Percentiles rank a stretch among this genome's conserved stretches.
phyloP scores from a whole-genome alignment of 805 yeast species.

The Pichia scutulata region DNA sequence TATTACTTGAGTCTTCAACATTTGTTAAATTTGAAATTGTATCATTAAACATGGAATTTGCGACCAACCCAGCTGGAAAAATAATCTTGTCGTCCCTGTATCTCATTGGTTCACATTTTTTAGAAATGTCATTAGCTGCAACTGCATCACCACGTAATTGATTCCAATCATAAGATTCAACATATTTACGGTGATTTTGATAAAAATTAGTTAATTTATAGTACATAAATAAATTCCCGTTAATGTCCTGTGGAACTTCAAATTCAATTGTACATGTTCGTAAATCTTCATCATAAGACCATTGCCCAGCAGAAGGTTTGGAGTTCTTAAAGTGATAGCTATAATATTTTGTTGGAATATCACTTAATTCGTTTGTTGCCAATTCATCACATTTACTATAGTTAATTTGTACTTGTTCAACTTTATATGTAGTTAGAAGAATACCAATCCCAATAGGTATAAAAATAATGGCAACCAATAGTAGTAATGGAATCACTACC shows the following conservation, averaged over 20 bases:
- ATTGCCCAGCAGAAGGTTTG: conserved; percentile 33
- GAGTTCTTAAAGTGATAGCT: conserved; percentile 52
- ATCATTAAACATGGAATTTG: conserved; percentile 89
- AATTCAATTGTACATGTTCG: conserved; percentile 62
- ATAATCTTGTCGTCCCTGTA: conserved; percentile 33
- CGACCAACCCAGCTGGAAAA: conserved; percentile 94
- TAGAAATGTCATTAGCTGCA: conserved; percentile 38
- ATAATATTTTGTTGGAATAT: conserved; percentile 54
- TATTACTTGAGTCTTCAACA: conserved; percentile 24
- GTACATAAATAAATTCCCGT: conserved; percentile 67
- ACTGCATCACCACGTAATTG: conserved; percentile 79
- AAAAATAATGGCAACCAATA: conserved; percentile 67
- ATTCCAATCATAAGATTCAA: conserved; percentile 68
- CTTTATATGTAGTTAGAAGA: conserved; percentile 66
- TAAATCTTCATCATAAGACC: conserved; percentile 46
- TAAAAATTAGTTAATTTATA: conserved; percentile 84
- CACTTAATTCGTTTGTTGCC: conserved; percentile 31
- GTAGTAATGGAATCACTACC: conserved; percentile 78
- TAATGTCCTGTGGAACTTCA: conserved; percentile 60
- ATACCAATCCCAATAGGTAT: conserved; percentile 90
- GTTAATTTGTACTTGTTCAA: conserved; percentile 66
- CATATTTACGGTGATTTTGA: conserved; percentile 94
- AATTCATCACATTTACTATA: conserved; percentile 60
- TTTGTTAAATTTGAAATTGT: conserved; percentile 51
- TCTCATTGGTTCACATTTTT: conserved; percentile 47